Base-by-base conservation (phyloP, 257 asterid species). In the Agastache rugosa region DNA sequence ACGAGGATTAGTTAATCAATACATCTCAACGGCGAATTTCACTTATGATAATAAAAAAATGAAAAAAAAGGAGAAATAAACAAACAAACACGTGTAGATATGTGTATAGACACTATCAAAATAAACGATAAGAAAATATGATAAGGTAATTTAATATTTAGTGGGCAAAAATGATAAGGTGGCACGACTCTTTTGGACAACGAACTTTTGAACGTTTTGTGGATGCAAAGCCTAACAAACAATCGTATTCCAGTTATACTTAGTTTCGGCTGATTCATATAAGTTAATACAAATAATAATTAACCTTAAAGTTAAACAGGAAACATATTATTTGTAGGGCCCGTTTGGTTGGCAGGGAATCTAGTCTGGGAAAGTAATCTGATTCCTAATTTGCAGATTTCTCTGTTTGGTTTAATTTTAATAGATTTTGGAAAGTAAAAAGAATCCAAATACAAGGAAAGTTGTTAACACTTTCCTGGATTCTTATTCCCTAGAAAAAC, bases 141-240 rank as follows among this genome's bases (percentile, higher is more conserved):
- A 64, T 65, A 44, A 65, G 41, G 14, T 65, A 65, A 22, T 20
- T 5, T 63, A 42, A 65, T 22, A 42, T 22, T 44, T 35, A 20
- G 64, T 53, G 77, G 41, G 34, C 50, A 4, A 16, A 62, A 45
- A 35, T 19, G 22, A 63, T 31, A 37, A 34, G 27, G 54, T 29
- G 3, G 37, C 27, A 62, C 53, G 71, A 62, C 70, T 61, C 71
- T 73, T 14, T 7, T 11, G 54, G 71, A 48, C 71, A 62, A 31
- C 35, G 31, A 61, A 14, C 53, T 6, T 29, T 72, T 27, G 31
- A 61, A 14, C 53, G 1, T 29, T 72, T 60, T 20, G 70, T 72
- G 53, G 51, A 47, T 29, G 37, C 44, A 55, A 58, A 15, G 54
- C 12, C 11, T 41, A 56, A 41, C n/a, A 58, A 71, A 15, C 42